Percentiles rank a stretch among this genome's conserved stretches.
Conservation (phyloP, 306 rosid genomes). For the Pueraria montana region DNA sequence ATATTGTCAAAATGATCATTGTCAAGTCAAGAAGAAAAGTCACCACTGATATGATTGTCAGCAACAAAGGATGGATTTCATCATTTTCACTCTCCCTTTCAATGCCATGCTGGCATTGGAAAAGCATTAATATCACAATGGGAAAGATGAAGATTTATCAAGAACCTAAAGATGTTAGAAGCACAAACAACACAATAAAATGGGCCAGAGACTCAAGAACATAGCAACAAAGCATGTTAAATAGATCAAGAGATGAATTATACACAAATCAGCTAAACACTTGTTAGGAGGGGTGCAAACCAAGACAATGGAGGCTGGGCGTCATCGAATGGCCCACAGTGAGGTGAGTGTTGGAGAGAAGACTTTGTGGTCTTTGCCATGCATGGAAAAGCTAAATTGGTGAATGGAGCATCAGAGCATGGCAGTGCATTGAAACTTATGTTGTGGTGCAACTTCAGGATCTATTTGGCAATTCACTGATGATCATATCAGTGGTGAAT, state of each 20-base stretch:
- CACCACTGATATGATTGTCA: background rate
- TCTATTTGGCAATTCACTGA: background rate
- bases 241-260: background rate
- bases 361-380: background rate
- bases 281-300: background rate
- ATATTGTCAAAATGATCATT: no score
- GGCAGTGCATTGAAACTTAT: background rate
- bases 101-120: background rate
- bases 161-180: background rate
- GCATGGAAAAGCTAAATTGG: background rate
- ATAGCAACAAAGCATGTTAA: background rate
- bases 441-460: background rate
- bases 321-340: background rate
- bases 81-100: background rate
- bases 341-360: background rate
- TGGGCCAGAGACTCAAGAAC: background rate
- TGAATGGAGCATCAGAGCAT: background rate
- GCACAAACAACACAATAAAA: background rate
- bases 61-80: background rate
- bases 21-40: no score
- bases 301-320: background rate
- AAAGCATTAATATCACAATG: background rate
- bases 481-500: background rate
- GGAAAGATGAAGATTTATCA: background rate
- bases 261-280: background rate